A percentile compares a stretch with the other conserved stretches of the same genome.
phyloP scores from a whole-genome alignment of 352 stramenopile genomes.

The Phytophthora hybrid region DNA sequence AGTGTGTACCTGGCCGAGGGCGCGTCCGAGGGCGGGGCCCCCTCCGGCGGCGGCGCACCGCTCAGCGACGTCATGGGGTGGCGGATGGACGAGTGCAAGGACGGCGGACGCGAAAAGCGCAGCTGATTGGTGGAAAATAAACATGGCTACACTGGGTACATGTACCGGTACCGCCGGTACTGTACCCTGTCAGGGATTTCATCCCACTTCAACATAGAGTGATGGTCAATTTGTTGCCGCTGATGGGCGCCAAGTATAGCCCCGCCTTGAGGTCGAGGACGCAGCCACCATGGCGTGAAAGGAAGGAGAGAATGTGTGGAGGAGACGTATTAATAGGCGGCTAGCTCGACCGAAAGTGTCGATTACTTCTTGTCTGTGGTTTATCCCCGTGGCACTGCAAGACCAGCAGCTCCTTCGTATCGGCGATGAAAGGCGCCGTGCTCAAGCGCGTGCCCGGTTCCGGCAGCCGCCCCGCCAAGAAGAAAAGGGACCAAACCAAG shows the following conservation, averaged over 20 bases:
- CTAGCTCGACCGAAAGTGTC: not conserved
- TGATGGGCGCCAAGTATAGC: conserved; percentile 23
- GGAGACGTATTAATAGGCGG: conserved; percentile 29
- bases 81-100: not conserved
- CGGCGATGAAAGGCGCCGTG: conserved; percentile 51
- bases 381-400: conserved; percentile 16
- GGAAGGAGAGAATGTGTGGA: not conserved
- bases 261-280: conserved; percentile 8
- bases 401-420: conserved; percentile 8
- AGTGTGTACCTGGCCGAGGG: conserved; percentile 51
- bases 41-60: conserved; percentile 4
- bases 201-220: conserved; percentile 40
- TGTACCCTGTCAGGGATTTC: too few relatives aligned
- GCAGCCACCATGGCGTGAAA: conserved; percentile 4
- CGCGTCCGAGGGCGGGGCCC: conserved; percentile 39
- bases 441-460: conserved; percentile 41
- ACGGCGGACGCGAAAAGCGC: not conserved
- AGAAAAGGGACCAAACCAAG: conserved; percentile 47
- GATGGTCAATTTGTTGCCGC: conserved; percentile 31
- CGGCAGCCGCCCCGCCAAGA: conserved; percentile 25
- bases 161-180: too few relatives aligned
- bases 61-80: conserved; percentile 22
- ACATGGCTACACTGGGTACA: conserved; percentile 22
- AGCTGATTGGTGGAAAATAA: conserved; percentile 23
- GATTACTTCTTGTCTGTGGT: conserved; percentile 20